Base-by-base conservation (phyloP, 768 basidiomycete genomes). In the Serendipita vermifera region DNA sequence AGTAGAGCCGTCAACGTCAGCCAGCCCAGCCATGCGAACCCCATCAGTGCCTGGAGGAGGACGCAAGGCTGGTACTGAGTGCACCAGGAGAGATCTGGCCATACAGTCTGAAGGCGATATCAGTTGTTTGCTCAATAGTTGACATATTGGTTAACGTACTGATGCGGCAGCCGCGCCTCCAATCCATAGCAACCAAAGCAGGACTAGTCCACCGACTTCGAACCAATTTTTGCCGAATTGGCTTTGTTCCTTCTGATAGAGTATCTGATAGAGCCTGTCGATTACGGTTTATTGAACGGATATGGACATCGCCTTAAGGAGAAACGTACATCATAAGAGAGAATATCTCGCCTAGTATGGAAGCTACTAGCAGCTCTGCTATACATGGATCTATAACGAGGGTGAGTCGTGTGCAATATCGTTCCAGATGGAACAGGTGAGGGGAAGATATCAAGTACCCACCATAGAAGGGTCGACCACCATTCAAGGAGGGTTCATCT, bases 1-100 rank as follows among this genome's bases (percentile, higher is more conserved):
- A 64, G 53, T 35, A 63, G 58, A 20, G 57, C 13, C 5, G 58
- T 73, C 56, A 85, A 66, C 38, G 75, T 69, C 62, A 85, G 64
- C 81, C 83, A 87, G 43, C 77, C 73, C 3, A 87, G 71, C 87
- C 87, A 89, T 3, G 82, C 72, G 59, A 87, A 85, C 0, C 81
- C 87, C 38, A 87, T 73, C 59, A 89, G 71, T 3, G 83, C 80
- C 6, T 82, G 77, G 35, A 87, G 77, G 32, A 85, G 60, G 35
- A 81, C 77, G 66, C 87, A 89, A 1, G 79, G 68, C 58, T 73
- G 66, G 65, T 72, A 79, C 58, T 70, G 65, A 59, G 76, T 76
- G 67, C 85, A 87, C 61, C 72, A 84, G 20, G 73, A 71, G 9
- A 87, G 74, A 43, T 78, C 65, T 7, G 79, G 81, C 85, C 87